Evolutionary conservation across 495 filamentous ascomycete species (phyloP), one percentile per base, ranked within the genome.

Genomic region (Aspergillus kassunensis): DNA sequence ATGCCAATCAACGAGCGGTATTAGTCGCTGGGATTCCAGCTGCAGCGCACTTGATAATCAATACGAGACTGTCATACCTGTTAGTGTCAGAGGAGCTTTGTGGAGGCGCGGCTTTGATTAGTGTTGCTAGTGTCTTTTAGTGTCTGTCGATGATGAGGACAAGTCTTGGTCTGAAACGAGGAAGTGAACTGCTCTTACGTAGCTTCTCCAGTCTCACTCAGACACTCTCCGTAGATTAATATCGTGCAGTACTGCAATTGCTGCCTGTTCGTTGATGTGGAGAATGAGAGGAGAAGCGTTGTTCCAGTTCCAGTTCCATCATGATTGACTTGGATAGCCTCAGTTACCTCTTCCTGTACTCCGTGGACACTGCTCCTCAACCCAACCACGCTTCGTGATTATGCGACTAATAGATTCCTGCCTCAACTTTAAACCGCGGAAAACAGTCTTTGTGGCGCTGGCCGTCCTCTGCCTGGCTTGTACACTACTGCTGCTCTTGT

Each of bases 371-470:
- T 11, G 30, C 30, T 45, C 12, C 11, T 9, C n/a, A n/a, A n/a
- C n/a, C n/a, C n/a, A 6, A 16, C 16, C 35, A 23, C 23, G 11
- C 15, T 24, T 33, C 45, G 20, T 29, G 41, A 16, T 31, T 2
- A 42, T 56, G 46, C 46, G 16, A 21, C 23, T 33, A n/a, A 11
- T n/a, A 23, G 53, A 56, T 16, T 40, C 23, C 29, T 47, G 35
- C 11, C 27, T 55, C 23, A 39, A 23, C 3, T 21, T 35, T 10
- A 37, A 31, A 19, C 34, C 33, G n/a, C 46, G 33, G 20, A 50
- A 51, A 33, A 34, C 53, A 1, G 40, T 37, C 18, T 45, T 46
- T 39, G 23, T 56, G 53, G 53, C 47, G 45, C 53, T 56, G 53
- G 53, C 30, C 45, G 47, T 34, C 21, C 18, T 46, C 34, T 56